These are phyloP conservation scores for Vitis hybrid DNA, from an alignment of 177 flowering plant species.

Conservation along the genomic window DNA sequence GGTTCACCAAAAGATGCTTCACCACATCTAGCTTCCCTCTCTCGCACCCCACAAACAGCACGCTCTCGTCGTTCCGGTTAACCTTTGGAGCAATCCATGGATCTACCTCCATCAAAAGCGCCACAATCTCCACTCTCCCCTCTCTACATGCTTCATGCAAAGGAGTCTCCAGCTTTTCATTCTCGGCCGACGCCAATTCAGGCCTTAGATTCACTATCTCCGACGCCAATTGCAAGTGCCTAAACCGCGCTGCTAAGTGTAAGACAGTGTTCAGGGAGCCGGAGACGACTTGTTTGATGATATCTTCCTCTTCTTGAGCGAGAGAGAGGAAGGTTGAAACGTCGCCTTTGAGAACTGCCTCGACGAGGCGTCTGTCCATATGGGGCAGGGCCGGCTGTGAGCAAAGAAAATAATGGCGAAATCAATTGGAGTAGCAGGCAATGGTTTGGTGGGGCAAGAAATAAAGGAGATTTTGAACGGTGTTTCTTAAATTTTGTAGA, in stretches of 20 bases:
- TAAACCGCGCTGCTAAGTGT: slow-evolving; percentile 45
- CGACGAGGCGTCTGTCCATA: slow-evolving; percentile 36
- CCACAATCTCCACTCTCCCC: slow-evolving; percentile 36
- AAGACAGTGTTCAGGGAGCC: slow-evolving; percentile 29
- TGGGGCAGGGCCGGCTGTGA: not conserved
- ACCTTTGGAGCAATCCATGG: slow-evolving; percentile 29
- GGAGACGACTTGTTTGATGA: slow-evolving; percentile 20
- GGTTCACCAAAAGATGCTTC: slow-evolving; percentile 21
- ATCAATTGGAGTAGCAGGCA: not conserved
- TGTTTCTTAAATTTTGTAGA: too few species aligned
- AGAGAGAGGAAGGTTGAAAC: slow-evolving; percentile 24
- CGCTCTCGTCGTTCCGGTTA: slow-evolving; percentile 30
- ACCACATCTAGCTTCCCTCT: slow-evolving; percentile 40
- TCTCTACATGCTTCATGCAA: slow-evolving; percentile 57
- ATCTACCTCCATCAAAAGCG: slow-evolving; percentile 33
- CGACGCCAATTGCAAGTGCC: slow-evolving; percentile 34
- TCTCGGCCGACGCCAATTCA: slow-evolving; percentile 36
- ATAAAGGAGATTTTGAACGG: too few species aligned
- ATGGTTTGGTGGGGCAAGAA: not conserved
- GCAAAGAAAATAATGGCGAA: not conserved
- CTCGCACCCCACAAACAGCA: slow-evolving; percentile 35
- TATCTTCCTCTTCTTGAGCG: slow-evolving; percentile 22
- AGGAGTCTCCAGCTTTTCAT: slow-evolving; percentile 53
- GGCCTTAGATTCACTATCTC: slow-evolving; percentile 38
- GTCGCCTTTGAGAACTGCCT: slow-evolving; percentile 31